A percentile compares a stretch with the other conserved stretches of the same genome.
Conservation (phyloP, 352 stramenopile genomes). For the Albugo candida region DNA sequence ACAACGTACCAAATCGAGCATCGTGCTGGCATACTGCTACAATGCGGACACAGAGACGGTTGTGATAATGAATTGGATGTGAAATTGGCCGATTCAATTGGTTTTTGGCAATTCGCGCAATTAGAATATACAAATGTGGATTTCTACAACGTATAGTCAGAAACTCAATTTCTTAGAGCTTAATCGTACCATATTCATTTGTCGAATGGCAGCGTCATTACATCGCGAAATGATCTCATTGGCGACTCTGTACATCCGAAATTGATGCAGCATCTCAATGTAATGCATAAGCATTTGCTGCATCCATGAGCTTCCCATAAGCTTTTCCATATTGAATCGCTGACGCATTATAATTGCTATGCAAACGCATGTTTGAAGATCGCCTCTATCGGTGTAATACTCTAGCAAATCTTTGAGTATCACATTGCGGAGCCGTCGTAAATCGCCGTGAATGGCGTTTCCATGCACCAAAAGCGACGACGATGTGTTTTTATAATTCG, state of each 20-base stretch:
- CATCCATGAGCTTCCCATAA: conserved; percentile 71
- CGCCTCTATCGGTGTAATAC: conserved; percentile 71
- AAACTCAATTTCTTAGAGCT: conserved; percentile 2
- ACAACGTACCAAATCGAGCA: conserved; percentile 74
- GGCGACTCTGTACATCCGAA: conserved; percentile 74
- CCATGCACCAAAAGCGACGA: conserved; percentile 53
- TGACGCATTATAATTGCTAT: conserved; percentile 53
- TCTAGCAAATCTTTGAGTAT: conserved; percentile 76
- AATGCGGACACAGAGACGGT: conserved; percentile 36
- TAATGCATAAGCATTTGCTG: conserved; percentile 85
- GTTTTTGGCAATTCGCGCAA: conserved; percentile 55
- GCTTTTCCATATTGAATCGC: conserved; percentile 51
- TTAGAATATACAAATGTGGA: conserved; percentile 77
- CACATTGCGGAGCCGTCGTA: conserved; percentile 43
- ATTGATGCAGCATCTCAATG: conserved; percentile 70
- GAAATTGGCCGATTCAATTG: conserved; percentile 18
- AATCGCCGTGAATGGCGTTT: conserved; percentile 51
- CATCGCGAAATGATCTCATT: conserved; percentile 76
- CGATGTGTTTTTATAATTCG: conserved; percentile 6
- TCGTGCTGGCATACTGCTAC: conserved; percentile 44
- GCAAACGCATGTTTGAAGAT: conserved; percentile 69
- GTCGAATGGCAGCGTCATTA: conserved; percentile 66
- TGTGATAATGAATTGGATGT: not conserved
- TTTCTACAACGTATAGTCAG: conserved; percentile 24
- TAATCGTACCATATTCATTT: conserved; percentile 74